These are phyloP conservation scores for Lagenidium giganteum DNA, from an alignment of 352 stramenopile species.

Conservation along the genomic window DNA sequence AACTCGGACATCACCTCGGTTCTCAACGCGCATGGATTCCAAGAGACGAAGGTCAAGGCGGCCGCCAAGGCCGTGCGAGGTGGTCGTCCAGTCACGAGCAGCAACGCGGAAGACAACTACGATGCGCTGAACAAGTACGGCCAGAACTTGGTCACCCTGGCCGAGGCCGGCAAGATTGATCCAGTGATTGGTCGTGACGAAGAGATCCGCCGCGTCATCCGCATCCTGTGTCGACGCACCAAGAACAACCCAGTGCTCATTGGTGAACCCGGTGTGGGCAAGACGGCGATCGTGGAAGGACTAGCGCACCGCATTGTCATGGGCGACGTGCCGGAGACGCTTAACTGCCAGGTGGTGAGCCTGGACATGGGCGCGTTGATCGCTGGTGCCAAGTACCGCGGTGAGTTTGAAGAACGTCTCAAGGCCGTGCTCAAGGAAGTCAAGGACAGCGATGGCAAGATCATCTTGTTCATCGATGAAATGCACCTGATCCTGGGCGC, in stretches of 20 bases:
- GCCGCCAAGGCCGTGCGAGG: constrained; percentile 55
- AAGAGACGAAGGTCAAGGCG: constrained; percentile 60
- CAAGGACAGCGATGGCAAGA: constrained; percentile 91
- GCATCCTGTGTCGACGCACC: constrained; percentile 93
- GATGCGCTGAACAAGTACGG: constrained; percentile 95
- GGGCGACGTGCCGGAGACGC: constrained; percentile 93
- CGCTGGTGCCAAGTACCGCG: constrained; percentile 96
- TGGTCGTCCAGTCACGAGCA: constrained; percentile 63
- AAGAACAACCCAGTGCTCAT: constrained; percentile 99
- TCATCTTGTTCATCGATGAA: constrained; percentile 99
- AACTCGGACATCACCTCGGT: constrained; percentile 44
- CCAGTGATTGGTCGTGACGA: constrained; percentile 97
- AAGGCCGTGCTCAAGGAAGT: constrained; percentile 94
- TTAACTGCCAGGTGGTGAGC: constrained; percentile 89
- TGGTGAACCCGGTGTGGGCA: constrained; percentile 95
- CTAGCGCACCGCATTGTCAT: constrained; percentile 95
- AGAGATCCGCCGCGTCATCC: constrained; percentile 94
- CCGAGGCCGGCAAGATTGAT: constrained; percentile 95
- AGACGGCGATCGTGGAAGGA: constrained; percentile 95
- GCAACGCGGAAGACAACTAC: constrained; percentile 87
- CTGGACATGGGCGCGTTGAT: constrained; percentile 97
- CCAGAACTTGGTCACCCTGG: constrained; percentile 91
- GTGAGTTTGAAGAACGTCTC: constrained; percentile 98
- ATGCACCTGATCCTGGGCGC: constrained; percentile 96
- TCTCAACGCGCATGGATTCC: constrained; percentile 64